Conservation (phyloP, 2,329 filamentous ascomycete genomes). For the Blumeriella jaapii region DNA sequence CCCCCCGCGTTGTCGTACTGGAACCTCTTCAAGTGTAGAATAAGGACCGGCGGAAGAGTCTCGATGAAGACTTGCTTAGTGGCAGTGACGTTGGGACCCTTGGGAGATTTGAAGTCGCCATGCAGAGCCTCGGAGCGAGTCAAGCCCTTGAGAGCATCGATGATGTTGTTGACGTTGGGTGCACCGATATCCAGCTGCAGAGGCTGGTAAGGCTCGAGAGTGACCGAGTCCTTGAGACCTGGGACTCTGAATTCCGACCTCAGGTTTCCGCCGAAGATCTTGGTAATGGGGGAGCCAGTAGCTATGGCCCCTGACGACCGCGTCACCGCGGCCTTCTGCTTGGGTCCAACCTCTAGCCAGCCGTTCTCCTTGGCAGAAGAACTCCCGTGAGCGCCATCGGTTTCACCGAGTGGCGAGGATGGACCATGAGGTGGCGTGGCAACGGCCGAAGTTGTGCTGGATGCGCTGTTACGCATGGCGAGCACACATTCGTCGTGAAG, state of each 20-base stretch:
- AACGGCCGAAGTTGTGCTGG: slow-evolving; percentile 31
- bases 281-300: slow-evolving; percentile 76
- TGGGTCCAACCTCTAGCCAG: slow-evolving; percentile 93
- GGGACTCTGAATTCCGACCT: slow-evolving; percentile 82
- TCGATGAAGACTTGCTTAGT: slow-evolving; percentile 96
- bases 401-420: slow-evolving; percentile 34
- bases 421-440: slow-evolving; percentile 31
- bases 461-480: slow-evolving; percentile 43
- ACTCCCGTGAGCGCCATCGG: slow-evolving; percentile 22
- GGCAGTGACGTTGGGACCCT: slow-evolving; percentile 63
- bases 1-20: slow-evolving; percentile 83
- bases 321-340: slow-evolving; percentile 78
- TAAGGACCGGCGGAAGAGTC: slow-evolving; percentile 77
- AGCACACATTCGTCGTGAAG: slow-evolving; percentile 85
- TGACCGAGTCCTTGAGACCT: slow-evolving; percentile 82
- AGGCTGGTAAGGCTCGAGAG: slow-evolving; percentile 85
- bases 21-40: slow-evolving; percentile 93
- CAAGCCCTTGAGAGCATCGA: slow-evolving; percentile 77
- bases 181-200: slow-evolving; percentile 90
- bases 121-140: slow-evolving; percentile 77
- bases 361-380: slow-evolving; percentile 42
- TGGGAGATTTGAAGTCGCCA: slow-evolving; percentile 70
- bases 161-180: slow-evolving; percentile 75
- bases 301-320: slow-evolving; percentile 69
- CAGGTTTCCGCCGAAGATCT: slow-evolving; percentile 86